Base-by-base conservation (phyloP, 1,284 basidiomycete species). In the Veloporphyrellus conicus region DNA sequence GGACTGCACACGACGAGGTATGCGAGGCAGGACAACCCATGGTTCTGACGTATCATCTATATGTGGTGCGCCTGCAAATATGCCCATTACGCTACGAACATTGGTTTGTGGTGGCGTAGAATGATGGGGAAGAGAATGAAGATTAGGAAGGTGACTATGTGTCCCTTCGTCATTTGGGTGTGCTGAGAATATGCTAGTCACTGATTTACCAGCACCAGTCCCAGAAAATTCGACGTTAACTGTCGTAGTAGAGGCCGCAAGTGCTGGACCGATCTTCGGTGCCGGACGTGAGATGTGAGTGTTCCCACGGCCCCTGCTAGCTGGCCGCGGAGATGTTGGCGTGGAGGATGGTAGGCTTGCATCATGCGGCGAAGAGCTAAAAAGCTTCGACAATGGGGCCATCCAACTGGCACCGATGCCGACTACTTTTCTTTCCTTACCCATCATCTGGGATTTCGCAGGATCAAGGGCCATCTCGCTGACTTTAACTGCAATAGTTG, bases 141-240 rank as follows among this genome's bases (percentile, higher is more conserved):
- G 14, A 48, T 48, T 40, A 51, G 52, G 41, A 47, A 59, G 56
- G 12, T 53, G 51, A 5, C 61, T 49, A 23, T 55, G 47, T 36
- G 48, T 43, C 19, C 27, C 53, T 19, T 60, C 61, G 28, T 60
- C 54, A 33, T 54, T 47, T 15, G 68, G 63, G 44, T 69, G 63
- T 14, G 68, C 68, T 14, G 71, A 66, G 47, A 71, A 68, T 23
- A 78, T 73, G 54, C 74, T 82, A 14, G 85, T 84, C n/a, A 84
- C 78, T 0, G 88, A 81, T 48, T 85, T 75, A 15, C 90, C 83
- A 8, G 83, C 77, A 15, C 85, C 88, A 2, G 79, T 70, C 3
- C 87, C 85, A 6, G 84, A 89, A 68, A 95, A 95, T 71, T 95
- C 93, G 45, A 97, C 92, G 51, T 91, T 93, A 56, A 96, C 91